Evolutionary conservation across 225 moss, liverwort and hornwort genomes (phyloP).

Genomic region (Pseudoscleropodium purum): DNA sequence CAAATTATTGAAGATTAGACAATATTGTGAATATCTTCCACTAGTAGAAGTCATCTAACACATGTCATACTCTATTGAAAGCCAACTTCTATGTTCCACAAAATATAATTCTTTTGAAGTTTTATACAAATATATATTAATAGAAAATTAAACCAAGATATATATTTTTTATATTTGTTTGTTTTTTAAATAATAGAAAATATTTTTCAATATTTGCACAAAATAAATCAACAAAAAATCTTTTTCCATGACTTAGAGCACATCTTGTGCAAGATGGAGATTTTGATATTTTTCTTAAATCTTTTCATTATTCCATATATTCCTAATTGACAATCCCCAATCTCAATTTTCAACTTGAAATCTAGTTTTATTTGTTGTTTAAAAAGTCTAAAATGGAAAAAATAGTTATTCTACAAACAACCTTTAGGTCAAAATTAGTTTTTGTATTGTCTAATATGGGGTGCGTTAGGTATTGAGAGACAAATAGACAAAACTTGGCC

Average conservation of each 20-base stretch:
- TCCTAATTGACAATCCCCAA: not conserved
- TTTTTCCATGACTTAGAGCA: fast-evolving
- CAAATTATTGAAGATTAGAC: too few species aligned
- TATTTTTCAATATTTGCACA: fast-evolving
- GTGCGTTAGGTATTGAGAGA: not conserved
- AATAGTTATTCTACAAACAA: not conserved
- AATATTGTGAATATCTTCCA: not conserved
- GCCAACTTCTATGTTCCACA: fast-evolving
- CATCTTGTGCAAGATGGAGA: not conserved
- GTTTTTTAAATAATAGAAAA: not conserved
- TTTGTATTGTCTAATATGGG: fast-evolving
- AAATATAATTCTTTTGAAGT: not conserved
- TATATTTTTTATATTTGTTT: not conserved
- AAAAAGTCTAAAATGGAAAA: not conserved
- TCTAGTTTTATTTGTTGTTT: fast-evolving
- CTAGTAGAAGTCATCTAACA: fast-evolving
- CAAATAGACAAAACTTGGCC: not conserved
- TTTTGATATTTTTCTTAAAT: not conserved
- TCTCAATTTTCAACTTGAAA: not conserved
- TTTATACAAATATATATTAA: not conserved
- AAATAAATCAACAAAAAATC: not conserved
- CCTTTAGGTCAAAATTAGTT: not conserved
- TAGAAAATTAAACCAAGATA: not conserved
- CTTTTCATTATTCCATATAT: not conserved
- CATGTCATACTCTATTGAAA: not conserved